Conservation (phyloP, 176 grass and related monocot genomes). For the Thinopyrum elongatum region DNA sequence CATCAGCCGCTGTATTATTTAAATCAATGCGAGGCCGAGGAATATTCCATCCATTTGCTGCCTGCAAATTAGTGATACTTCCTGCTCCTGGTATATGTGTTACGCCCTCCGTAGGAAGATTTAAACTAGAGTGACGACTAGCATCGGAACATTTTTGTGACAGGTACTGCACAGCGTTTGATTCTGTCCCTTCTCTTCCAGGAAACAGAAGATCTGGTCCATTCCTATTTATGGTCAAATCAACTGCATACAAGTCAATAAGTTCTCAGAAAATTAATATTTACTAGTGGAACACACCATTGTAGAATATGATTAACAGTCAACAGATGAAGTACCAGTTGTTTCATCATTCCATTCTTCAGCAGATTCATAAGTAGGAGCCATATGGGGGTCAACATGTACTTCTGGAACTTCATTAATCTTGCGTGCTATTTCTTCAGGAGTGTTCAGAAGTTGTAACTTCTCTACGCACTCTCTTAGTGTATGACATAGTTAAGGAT, state of each 20-base stretch:
- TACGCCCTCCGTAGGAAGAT: slow-evolving; percentile 14
- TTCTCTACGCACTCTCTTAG: slow-evolving; percentile 93
- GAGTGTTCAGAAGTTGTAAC: slow-evolving; percentile 66
- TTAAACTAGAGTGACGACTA: slow-evolving; percentile 14
- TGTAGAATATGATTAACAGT: slow-evolving; percentile 17
- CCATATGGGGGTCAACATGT: slow-evolving; percentile 78
- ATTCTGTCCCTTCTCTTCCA: slow-evolving; percentile 38
- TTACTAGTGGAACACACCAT: slow-evolving; percentile 3
- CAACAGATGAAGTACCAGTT: slow-evolving; percentile 39
- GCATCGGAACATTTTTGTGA: slow-evolving; percentile 24
- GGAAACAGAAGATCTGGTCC: slow-evolving; percentile 30
- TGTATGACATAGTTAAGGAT: slow-evolving; percentile 79
- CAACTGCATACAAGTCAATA: slow-evolving; percentile 42
- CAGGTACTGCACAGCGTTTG: slow-evolving; percentile 29
- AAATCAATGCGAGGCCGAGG: slow-evolving; percentile 34
- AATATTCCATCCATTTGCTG: slow-evolving; percentile 27
- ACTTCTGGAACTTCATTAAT: slow-evolving; percentile 84
- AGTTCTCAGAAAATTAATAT: slow-evolving; percentile 15
- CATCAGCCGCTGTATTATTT: slow-evolving; percentile 38
- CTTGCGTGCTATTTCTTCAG: slow-evolving; percentile 73
- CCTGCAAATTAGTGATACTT: slow-evolving; percentile 25
- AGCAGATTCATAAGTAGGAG: slow-evolving; percentile 75
- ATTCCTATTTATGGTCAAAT: slow-evolving; percentile 42
- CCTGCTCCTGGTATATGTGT: slow-evolving; percentile 24
- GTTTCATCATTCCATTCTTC: slow-evolving; percentile 60